These are phyloP conservation scores for Tolypocladium capitatum DNA, from an alignment of 2,329 filamentous ascomycete species.

Conservation along the genomic window DNA sequence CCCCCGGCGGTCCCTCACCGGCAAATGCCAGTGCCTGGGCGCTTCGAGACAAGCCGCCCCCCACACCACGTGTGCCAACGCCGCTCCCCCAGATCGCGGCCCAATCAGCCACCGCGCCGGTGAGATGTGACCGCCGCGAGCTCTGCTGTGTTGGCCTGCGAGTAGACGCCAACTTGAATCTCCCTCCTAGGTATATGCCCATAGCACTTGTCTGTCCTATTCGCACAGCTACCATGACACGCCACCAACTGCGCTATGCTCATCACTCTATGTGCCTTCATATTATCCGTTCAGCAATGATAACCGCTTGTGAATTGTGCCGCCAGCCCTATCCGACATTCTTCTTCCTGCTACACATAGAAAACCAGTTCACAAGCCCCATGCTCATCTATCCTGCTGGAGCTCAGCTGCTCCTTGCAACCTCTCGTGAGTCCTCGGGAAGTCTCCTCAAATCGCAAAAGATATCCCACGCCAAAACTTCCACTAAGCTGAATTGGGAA, in stretches of 20 bases:
- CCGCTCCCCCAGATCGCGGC: neutral
- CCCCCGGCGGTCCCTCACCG: too few species aligned
- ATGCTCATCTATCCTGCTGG: constrained; percentile 3
- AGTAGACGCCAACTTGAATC: too few species aligned
- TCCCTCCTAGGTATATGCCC: too few species aligned
- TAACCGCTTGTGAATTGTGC: too few species aligned
- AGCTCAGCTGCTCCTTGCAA: constrained; percentile 4
- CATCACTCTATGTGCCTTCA: too few species aligned
- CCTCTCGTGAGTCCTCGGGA: constrained; percentile 3
- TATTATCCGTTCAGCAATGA: too few species aligned
- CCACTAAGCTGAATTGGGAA: too few species aligned
- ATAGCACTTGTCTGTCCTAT: too few species aligned
- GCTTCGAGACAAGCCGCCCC: neutral
- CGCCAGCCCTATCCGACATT: too few species aligned
- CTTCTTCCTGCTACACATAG: neutral
- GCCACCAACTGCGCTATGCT: too few species aligned
- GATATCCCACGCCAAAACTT: too few species aligned
- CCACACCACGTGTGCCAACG: neutral
- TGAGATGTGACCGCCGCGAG: neutral
- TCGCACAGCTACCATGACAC: too few species aligned
- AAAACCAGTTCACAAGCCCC: neutral
- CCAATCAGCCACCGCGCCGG: neutral
- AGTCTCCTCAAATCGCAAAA: constrained; percentile 2
- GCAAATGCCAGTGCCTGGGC: neutral
- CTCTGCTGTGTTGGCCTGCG: neutral